Base-by-base conservation (phyloP, 73 alveolate genomes). In the Paramecium caudatum region DNA sequence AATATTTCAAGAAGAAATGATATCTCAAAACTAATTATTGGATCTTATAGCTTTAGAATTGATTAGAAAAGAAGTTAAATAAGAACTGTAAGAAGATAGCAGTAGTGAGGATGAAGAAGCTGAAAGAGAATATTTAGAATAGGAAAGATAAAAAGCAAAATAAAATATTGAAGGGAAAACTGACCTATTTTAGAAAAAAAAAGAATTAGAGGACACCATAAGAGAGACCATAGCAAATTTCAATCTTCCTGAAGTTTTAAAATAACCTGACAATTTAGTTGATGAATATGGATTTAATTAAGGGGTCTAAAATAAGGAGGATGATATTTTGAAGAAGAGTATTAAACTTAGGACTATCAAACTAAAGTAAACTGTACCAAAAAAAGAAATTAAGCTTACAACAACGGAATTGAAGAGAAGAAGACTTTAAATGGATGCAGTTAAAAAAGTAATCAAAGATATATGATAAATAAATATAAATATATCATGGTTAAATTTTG, bases 51-150 rank as follows among this genome's bases (percentile, higher is more conserved):
- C 55, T 16, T 65, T 65, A 65, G 50, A 32, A 65, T 36, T 65
- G 13, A 32, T 65, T 33, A 65, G 83, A 33, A 65, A 65, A 43
- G 55, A 65, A 65, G 47, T 30, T 32, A 8, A 65, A 15, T 33
- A 65, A 33, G 83, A 30, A 25, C n/a, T n/a, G n/a, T 30, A 65
- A 33, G 27, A 30, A 65, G 83, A 65, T 25, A 65, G 83, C 17
- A 65, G 83, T 33, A 16, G 33, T 1, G 83, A 65, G 27, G 83
- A 65, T 65, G 83, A 65, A 23, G 55, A 65, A 33, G 83, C 80
- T 9, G 80, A 55, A 10, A 23, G 12, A 43, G 45, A 4, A 55
- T 55, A 65, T 32, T 65, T 65, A 25, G 83, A 65, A 65, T 25
- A 65, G 34, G 27, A 36, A 65, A 30, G 83, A 12, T 36, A 65